Percentiles rank a stretch among this genome's conserved stretches.
Conservation (phyloP, 2,329 filamentous ascomycete species). For the Alternaria ventricosa region DNA sequence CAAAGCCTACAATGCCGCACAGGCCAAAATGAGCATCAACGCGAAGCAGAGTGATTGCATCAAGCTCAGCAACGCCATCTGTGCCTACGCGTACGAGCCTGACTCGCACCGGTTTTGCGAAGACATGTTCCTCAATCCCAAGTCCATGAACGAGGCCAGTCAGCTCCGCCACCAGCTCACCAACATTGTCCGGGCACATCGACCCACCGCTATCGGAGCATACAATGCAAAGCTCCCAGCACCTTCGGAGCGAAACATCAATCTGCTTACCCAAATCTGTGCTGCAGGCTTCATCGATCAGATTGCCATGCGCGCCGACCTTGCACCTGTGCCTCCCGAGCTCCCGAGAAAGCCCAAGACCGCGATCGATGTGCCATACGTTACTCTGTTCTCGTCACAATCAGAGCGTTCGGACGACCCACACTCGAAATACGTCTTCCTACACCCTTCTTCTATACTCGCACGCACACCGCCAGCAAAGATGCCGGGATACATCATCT, state of each 20-base stretch:
- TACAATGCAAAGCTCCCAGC: slow-evolving; percentile 62
- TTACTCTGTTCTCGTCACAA: slow-evolving; percentile 78
- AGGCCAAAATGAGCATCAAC: slow-evolving; percentile 81
- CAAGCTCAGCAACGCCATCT: slow-evolving; percentile 87
- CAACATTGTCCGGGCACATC: slow-evolving; percentile 77
- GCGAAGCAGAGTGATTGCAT: slow-evolving; percentile 80
- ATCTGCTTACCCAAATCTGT: slow-evolving; percentile 86
- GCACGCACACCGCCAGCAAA: slow-evolving; percentile 59
- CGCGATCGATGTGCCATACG: slow-evolving; percentile 91
- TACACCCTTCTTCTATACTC: slow-evolving; percentile 85
- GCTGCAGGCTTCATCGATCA: slow-evolving; percentile 94
- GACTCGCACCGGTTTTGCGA: slow-evolving; percentile 75
- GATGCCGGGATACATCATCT: slow-evolving; percentile 86
- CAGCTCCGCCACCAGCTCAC: slow-evolving; percentile 85
- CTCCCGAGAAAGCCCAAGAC: slow-evolving; percentile 71
- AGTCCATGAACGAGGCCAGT: slow-evolving; percentile 83
- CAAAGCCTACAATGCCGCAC: slow-evolving; percentile 72
- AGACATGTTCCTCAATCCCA: slow-evolving; percentile 83
- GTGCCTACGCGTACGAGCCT: slow-evolving; percentile 68
- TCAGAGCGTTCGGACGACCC: slow-evolving; percentile 52
- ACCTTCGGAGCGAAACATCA: slow-evolving; percentile 69
- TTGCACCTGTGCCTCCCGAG: slow-evolving; percentile 70
- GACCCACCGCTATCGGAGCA: slow-evolving; percentile 56
- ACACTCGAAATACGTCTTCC: slow-evolving; percentile 74
- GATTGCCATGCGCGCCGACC: slow-evolving; percentile 87